Percentiles rank a stretch among this genome's conserved stretches.
phyloP scores from a whole-genome alignment of 768 basidiomycete species.

The Calvatia gigantea region DNA sequence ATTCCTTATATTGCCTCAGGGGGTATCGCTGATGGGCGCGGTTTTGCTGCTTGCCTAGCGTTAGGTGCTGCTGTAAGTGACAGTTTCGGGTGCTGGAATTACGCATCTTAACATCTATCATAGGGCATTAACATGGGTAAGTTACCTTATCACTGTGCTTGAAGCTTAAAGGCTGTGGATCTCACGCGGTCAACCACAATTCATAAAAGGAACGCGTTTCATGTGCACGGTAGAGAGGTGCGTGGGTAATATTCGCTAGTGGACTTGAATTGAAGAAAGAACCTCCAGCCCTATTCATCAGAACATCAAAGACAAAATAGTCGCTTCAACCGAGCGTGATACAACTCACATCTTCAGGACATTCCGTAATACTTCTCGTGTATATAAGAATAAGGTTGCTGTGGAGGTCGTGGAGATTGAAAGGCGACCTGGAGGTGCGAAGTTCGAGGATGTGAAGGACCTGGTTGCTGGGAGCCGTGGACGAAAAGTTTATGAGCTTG shows the following conservation, averaged over 20 bases:
- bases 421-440: constrained; percentile 74
- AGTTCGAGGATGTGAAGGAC: constrained; percentile 82
- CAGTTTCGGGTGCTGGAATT: not conserved
- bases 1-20: constrained; percentile 90
- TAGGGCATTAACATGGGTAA: constrained; percentile 84
- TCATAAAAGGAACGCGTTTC: constrained; percentile 67
- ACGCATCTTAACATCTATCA: not conserved
- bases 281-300: constrained; percentile 71
- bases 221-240: constrained; percentile 88
- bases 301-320: constrained; percentile 88
- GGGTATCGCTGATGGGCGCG: constrained; percentile 84
- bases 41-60: constrained; percentile 77
- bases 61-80: constrained; percentile 72
- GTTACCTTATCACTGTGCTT: not conserved
- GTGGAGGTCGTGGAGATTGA: constrained; percentile 85
- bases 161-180: not conserved
- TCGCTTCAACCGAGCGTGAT: constrained; percentile 77
- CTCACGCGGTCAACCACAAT: constrained; percentile 16
- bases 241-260: constrained; percentile 40
- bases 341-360: constrained; percentile 91
- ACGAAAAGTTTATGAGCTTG: constrained; percentile 72
- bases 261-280: constrained; percentile 55
- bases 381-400: constrained; percentile 82
- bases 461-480: constrained; percentile 73
- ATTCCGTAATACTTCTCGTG: constrained; percentile 77